Conservation (phyloP, 2,329 filamentous ascomycete genomes). For the Xylariomycetidae sp. region DNA sequence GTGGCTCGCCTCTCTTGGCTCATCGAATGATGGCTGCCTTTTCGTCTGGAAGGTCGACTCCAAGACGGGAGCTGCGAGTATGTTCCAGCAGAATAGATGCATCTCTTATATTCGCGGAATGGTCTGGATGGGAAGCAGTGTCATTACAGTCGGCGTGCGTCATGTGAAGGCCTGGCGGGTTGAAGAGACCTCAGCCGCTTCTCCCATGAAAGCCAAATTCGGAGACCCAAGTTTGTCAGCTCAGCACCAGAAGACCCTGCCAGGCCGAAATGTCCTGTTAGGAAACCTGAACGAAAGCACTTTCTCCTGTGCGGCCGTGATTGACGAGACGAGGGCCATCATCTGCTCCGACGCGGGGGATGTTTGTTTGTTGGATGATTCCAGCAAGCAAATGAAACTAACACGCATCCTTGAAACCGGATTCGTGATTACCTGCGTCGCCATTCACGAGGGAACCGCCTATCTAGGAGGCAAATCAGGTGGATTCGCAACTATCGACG, state of each 20-base stretch:
- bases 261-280: conserved; percentile 82
- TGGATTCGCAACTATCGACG: conserved; percentile 47
- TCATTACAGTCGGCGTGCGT: conserved; percentile 83
- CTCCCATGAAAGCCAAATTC: conserved; percentile 59
- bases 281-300: conserved; percentile 75
- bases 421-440: conserved; percentile 63
- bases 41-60: conserved; percentile 85
- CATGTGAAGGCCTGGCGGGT: conserved; percentile 93
- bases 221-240: conserved; percentile 35
- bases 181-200: conserved; percentile 56
- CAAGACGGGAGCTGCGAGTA: conserved; percentile 70
- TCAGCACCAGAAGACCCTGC: conserved; percentile 60
- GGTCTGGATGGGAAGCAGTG: conserved; percentile 78
- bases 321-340: conserved; percentile 69
- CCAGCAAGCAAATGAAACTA: conserved; percentile 64
- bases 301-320: conserved; percentile 70
- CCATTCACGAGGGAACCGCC: conserved; percentile 51
- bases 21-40: conserved; percentile 87
- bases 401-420: conserved; percentile 58
- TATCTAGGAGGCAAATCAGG: conserved; percentile 66
- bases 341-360: conserved; percentile 84
- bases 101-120: conserved; percentile 81
- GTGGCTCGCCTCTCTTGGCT: conserved; percentile 82
- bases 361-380: conserved; percentile 81
- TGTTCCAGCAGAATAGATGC: conserved; percentile 85